A percentile compares a stretch with the other conserved stretches of the same genome.
phyloP scores from a whole-genome alignment of 73 alveolate genomes.

The Stentor roeselii region DNA sequence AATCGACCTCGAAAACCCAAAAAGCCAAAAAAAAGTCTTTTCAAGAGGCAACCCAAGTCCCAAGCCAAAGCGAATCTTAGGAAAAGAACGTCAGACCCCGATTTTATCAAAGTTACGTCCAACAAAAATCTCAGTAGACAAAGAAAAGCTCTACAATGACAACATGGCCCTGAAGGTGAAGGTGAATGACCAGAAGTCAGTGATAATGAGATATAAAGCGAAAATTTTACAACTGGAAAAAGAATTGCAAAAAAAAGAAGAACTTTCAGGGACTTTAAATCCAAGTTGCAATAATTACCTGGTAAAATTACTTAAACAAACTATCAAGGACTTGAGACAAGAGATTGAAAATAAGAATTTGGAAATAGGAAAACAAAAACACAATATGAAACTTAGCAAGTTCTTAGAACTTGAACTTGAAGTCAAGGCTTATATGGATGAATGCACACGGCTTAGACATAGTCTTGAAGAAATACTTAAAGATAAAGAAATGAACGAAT shows the following conservation, averaged over 20 bases:
- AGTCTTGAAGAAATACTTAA: slow-evolving; percentile 30
- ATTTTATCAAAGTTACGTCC: neutral
- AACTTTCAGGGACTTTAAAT: neutral
- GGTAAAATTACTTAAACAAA: neutral
- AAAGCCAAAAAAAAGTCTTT: too few species aligned
- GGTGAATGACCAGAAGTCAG: neutral
- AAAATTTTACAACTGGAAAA: slow-evolving; percentile 2
- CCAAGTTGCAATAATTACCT: neutral
- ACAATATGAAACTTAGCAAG: slow-evolving; percentile 35
- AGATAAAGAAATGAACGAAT: neutral
- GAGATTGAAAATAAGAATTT: neutral
- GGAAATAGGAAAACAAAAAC: neutral
- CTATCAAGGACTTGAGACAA: neutral
- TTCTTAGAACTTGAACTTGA: slow-evolving; percentile 40
- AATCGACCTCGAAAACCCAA: too few species aligned
- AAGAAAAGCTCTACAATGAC: slow-evolving; percentile 5
- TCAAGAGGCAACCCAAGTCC: neutral
- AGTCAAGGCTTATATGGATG: slow-evolving; percentile 47
- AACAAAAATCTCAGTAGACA: slow-evolving; percentile 4
- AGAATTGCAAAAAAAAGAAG: slow-evolving; percentile 1
- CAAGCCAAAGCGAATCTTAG: neutral
- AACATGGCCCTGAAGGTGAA: neutral
- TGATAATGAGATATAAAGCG: neutral
- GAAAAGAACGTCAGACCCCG: neutral
- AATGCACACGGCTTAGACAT: slow-evolving; percentile 41